Evolutionary conservation across 2,329 filamentous ascomycete species (phyloP).

Genomic region (Fusarium sambucinum): DNA sequence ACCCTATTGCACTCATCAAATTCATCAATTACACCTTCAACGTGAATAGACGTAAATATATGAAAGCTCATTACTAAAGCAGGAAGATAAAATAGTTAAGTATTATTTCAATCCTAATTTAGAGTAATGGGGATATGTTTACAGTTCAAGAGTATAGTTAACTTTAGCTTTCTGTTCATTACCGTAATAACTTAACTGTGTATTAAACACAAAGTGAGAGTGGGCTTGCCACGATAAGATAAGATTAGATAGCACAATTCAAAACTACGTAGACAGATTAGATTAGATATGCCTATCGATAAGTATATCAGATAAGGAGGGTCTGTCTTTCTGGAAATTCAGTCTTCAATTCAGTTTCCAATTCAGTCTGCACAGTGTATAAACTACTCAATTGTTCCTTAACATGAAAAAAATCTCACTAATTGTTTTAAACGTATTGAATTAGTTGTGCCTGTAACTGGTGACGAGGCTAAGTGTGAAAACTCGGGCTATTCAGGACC

Average conservation of each 20-base stretch:
- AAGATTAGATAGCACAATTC: background rate
- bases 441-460: background rate
- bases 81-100: rapidly evolving
- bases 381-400: too few species aligned
- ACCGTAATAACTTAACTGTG: too few species aligned
- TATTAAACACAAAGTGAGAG: too few species aligned
- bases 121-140: background rate
- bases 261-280: background rate
- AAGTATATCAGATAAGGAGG: background rate
- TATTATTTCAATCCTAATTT: rapidly evolving
- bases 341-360: too few species aligned
- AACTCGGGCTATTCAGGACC: background rate
- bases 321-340: too few species aligned
- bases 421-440: too few species aligned
- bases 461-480: background rate
- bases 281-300: background rate
- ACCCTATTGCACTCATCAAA: background rate
- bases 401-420: too few species aligned
- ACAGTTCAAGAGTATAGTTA: rapidly evolving
- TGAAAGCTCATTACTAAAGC: rapidly evolving
- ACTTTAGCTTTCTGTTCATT: too few species aligned
- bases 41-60: rapidly evolving
- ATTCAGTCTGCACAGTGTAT: too few species aligned
- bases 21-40: background rate
- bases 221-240: background rate